A percentile compares a stretch with the other conserved stretches of the same genome.
These are phyloP conservation scores for Amanita molliuscula DNA, from an alignment of 768 basidiomycete genomes.

Conservation along the genomic window DNA sequence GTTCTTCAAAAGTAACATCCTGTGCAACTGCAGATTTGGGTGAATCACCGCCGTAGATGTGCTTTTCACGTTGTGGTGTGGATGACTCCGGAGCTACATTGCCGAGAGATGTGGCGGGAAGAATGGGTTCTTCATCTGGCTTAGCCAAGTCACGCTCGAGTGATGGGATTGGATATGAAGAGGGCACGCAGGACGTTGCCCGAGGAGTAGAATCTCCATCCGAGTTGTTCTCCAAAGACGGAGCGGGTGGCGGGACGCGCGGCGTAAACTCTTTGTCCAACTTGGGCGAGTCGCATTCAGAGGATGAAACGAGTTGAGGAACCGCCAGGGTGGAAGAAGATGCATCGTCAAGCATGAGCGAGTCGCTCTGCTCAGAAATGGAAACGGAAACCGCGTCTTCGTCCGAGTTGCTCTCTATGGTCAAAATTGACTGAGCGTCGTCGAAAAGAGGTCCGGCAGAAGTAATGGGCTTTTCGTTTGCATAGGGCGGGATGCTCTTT, in stretches of 20 bases:
- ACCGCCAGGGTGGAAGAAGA: background rate
- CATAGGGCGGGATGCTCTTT: background rate
- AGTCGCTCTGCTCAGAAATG: background rate
- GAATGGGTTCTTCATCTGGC: background rate
- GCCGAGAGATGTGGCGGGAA: background rate
- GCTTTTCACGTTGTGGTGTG: too few species aligned
- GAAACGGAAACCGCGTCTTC: background rate
- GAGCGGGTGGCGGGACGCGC: too few species aligned
- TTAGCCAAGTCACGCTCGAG: background rate
- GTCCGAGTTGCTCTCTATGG: too few species aligned
- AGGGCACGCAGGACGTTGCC: background rate
- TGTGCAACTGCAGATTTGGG: background rate
- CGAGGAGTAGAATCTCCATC: background rate
- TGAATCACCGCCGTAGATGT: too few species aligned
- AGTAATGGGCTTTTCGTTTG: background rate
- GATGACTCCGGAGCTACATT: background rate
- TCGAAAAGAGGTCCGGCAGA: background rate
- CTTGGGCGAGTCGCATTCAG: background rate
- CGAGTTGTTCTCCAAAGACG: background rate
- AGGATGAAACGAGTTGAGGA: background rate
- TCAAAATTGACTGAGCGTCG: background rate
- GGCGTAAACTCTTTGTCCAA: background rate
- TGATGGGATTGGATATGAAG: background rate
- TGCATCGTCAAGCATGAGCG: background rate
- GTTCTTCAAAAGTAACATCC: background rate